Evolutionary conservation across 352 stramenopile genomes (phyloP), one percentile per base, ranked within the genome.

Genomic region (Phytophthora agathidicida): DNA sequence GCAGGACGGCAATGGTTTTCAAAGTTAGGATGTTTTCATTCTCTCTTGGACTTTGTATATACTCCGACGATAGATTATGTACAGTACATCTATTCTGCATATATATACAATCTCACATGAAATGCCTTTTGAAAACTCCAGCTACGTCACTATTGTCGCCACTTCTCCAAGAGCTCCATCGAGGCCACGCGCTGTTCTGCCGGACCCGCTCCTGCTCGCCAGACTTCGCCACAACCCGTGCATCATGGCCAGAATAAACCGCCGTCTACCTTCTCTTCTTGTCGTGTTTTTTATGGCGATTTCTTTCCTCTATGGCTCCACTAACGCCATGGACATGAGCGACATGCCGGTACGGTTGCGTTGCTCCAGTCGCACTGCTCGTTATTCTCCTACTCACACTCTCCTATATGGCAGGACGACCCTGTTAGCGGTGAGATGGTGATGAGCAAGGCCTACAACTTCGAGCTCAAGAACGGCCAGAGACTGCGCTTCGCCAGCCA

Each of bases 341-440:
- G 73, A 80, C 58, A 86, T 89, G 80, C 80, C 80, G 36, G 80
- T 89, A 61, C 37, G 68, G 23, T 11, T 16, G 13, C 23, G 33
- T 49, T 54, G 19, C 10, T 36, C 9, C n/a, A 38, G 19, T 51
- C 26, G 27, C 16, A 2, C 17, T 30, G 5, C 19, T 37, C 11
- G 16, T 19, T 41, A 30, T 51, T 33, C n/a, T n/a, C n/a, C 6
- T 13, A 8, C 19, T 2, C 10, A 16, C 22, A 14, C 23, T 14
- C 14, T 49, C n/a, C n/a, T n/a, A n/a, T n/a, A n/a, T n/a, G n/a
- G 16, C 38, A 90, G 80, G 67, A 75, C 10, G 80, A 90, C 48
- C 80, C 80, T 0, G 78, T 90, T 23, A 85, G 55, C 13, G 80
- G 78, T 37, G 49, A 86, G 42, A 90, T 90, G 80, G 75, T 90